Evolutionary conservation across 441 rosid species (phyloP).

Genomic region (Daphne laureola): DNA sequence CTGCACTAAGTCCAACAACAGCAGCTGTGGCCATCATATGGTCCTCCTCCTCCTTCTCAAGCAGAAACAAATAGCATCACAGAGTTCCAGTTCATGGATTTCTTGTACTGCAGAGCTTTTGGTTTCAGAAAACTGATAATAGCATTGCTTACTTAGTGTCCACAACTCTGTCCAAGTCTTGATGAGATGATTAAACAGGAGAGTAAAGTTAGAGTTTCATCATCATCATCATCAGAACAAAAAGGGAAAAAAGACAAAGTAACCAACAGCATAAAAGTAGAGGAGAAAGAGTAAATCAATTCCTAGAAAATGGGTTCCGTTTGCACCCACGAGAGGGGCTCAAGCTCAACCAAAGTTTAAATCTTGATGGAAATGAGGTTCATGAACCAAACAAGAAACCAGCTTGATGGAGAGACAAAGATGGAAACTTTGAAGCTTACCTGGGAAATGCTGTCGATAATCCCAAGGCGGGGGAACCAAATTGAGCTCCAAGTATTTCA

Average conservation of each 20-base stretch:
- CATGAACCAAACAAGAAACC: too few relatives aligned
- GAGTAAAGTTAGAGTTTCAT: background rate
- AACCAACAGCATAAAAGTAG: background rate
- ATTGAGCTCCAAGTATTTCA: too few relatives aligned
- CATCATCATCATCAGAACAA: too few relatives aligned
- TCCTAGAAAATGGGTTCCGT: background rate
- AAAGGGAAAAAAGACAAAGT: background rate
- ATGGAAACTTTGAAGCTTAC: too few relatives aligned
- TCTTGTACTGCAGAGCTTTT: conserved; percentile 14
- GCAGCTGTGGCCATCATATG: conserved; percentile 76
- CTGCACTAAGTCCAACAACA: conserved; percentile 68
- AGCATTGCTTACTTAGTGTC: conserved; percentile 7
- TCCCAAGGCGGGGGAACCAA: too few relatives aligned
- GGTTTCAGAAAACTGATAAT: conserved; percentile 1
- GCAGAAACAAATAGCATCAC: conserved; percentile 22
- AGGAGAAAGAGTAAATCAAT: conserved; percentile 4
- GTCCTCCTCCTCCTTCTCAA: conserved; percentile 22
- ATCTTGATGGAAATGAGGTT: too few relatives aligned
- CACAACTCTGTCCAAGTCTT: conserved; percentile 7
- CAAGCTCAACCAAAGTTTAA: too few relatives aligned
- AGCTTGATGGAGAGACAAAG: too few relatives aligned
- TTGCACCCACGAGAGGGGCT: too few relatives aligned
- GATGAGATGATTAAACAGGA: background rate
- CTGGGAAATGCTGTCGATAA: too few relatives aligned
- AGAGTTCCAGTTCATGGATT: conserved; percentile 13